Base-by-base conservation (phyloP, 495 filamentous ascomycete genomes). In the Annulohypoxylon nitens region DNA sequence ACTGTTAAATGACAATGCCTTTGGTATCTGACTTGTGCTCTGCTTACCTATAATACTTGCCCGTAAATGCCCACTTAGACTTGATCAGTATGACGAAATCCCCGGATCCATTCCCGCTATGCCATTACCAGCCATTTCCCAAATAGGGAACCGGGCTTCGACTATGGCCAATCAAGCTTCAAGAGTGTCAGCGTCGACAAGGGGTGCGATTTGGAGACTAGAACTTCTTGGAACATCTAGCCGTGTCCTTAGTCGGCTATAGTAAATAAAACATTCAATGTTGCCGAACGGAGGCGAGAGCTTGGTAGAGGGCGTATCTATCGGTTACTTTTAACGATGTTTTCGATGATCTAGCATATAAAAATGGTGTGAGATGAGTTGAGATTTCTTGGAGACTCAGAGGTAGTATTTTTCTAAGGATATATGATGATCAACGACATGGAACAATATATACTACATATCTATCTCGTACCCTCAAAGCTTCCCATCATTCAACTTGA, bases 401-500 rank as follows among this genome's bases (percentile, higher is more conserved):
- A 50, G n/a, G 37, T 20, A 3, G 3, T 7, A 60, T 41, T 8
- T 20, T 43, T n/a, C 20, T 60, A 12, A 8, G 12, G 5, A 18
- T 23, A 58, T 39, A 60, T 16, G 12, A n/a, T 34, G 26, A 14
- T 10, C 14, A 33, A 36, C 34, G 57, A 36, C n/a, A 61, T 61
- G 18, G 4, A 41, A 43, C 41, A 58, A 23, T 45, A 55, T 50
- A 53, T 55, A 58, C 10, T 37, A 59, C 3, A 1, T 37, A 37
- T 4, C 16, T 55, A 55, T 20, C 16, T 39, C 0, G 20, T 26
- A 30, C 10, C 43, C 47, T 74, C n/a, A 70, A 50, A 75, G 63
- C 72, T 74, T 72, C 0, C 76, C 80, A 8, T 39, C 79, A 47
- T 75, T 63, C 8, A 81, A 71, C 58, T 74, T 55, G 67, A 78